Evolutionary conservation across 148 eudicot species (phyloP).

Genomic region (Chenopodium quinoa): DNA sequence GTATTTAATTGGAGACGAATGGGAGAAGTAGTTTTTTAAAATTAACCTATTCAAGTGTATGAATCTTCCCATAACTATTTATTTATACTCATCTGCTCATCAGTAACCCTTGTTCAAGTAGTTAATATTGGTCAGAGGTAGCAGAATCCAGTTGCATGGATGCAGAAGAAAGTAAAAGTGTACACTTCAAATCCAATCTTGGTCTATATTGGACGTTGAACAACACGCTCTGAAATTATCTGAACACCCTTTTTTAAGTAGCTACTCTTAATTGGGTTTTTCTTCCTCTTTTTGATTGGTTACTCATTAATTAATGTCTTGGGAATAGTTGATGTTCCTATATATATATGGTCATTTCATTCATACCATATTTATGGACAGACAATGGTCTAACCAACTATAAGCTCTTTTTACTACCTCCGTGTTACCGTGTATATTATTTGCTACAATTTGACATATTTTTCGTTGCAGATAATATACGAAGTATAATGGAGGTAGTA

Average conservation of each 20-base stretch:
- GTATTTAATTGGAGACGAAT: too few species aligned
- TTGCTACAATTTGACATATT: too few species aligned
- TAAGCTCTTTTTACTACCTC: background rate
- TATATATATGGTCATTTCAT: background rate
- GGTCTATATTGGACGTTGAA: slow-evolving; percentile 13
- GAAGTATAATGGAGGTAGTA: too few species aligned
- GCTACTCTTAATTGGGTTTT: background rate
- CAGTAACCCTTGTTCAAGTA: slow-evolving; percentile 6
- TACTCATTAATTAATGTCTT: background rate
- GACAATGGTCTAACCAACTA: background rate
- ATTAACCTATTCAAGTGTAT: background rate
- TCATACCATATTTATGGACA: slow-evolving; percentile 13
- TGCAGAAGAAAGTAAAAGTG: background rate
- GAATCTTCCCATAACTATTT: slow-evolving; percentile 25
- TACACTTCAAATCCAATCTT: background rate
- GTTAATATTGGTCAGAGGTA: slow-evolving; percentile 19
- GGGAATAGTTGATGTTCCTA: slow-evolving; percentile 9
- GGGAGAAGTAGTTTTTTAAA: too few species aligned
- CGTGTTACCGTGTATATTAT: too few species aligned
- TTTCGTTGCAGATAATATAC: too few species aligned
- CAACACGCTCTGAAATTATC: background rate
- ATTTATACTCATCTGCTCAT: background rate
- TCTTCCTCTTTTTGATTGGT: background rate
- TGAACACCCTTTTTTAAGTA: slow-evolving; percentile 1
- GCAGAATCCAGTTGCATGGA: slow-evolving; percentile 27